Percentiles rank a stretch among this genome's conserved stretches.
Evolutionary conservation across 2,329 filamentous ascomycete genomes (phyloP).

Genomic region (Pyricularia sp.): DNA sequence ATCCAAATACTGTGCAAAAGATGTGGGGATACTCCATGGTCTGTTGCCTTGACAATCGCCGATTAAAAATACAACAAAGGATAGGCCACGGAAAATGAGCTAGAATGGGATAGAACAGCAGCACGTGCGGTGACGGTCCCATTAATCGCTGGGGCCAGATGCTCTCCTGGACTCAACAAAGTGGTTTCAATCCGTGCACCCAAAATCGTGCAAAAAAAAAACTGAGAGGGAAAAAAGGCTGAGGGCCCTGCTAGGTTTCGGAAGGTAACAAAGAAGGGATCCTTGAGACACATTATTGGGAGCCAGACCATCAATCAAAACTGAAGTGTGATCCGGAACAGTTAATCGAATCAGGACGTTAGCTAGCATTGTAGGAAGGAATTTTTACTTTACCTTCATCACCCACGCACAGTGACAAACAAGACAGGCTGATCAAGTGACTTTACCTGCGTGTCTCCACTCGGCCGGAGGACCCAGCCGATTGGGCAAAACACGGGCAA

Average conservation of each 20-base stretch:
- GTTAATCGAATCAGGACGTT: not conserved
- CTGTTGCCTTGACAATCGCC: not conserved
- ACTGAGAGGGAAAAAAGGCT: not conserved
- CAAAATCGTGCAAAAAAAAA: not conserved
- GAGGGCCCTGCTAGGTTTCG: not conserved
- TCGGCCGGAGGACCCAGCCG: not conserved
- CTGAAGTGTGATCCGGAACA: not conserved
- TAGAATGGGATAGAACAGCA: not conserved
- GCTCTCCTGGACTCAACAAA: not conserved
- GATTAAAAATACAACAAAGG: not conserved
- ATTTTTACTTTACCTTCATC: not conserved
- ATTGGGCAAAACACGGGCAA: not conserved
- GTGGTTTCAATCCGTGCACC: not conserved
- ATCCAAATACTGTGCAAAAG: not conserved
- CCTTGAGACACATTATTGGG: not conserved
- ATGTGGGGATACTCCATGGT: not conserved
- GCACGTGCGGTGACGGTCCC: not conserved
- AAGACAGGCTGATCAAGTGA: slow-evolving; percentile 2
- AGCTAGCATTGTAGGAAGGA: not conserved
- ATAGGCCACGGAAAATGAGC: not conserved
- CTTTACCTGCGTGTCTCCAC: not conserved
- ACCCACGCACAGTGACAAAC: not conserved
- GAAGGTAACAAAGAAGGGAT: not conserved
- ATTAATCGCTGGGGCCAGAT: not conserved
- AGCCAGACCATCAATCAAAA: not conserved